Conservation (phyloP, 805 yeast species). For the Wickerhamia fluorescens region DNA sequence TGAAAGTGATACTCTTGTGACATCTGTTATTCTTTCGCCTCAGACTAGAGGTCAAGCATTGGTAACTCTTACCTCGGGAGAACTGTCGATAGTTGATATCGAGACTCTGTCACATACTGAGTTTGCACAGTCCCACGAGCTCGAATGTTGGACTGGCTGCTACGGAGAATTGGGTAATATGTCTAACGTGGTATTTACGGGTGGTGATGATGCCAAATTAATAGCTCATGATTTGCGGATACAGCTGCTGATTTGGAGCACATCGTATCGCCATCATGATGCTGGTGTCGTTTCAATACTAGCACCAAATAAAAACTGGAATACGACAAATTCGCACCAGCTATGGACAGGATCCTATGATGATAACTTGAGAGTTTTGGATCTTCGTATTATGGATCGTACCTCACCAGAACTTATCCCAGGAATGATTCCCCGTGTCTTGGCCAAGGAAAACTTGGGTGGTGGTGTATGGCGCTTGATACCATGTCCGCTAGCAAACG, state of each 20-base stretch:
- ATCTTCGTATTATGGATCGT: conserved; percentile 47
- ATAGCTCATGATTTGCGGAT: conserved; percentile 63
- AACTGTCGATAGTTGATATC: conserved; percentile 37
- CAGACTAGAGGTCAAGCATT: conserved; percentile 28
- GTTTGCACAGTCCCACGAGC: conserved; percentile 44
- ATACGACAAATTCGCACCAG: conserved; percentile 32
- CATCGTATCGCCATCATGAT: conserved; percentile 55
- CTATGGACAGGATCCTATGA: conserved; percentile 92
- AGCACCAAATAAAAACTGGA: conserved; percentile 38
- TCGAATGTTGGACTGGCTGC: conserved; percentile 87
- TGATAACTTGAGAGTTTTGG: conserved; percentile 64
- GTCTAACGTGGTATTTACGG: conserved; percentile 60
- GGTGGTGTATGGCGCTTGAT: conserved; percentile 96
- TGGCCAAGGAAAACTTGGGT: conserved; percentile 47
- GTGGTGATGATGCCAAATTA: conserved; percentile 82
- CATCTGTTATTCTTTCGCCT: conserved; percentile 59
- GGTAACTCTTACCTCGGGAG: conserved; percentile 67
- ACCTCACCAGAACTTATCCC: conserved; percentile 27
- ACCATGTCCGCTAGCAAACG: conserved; percentile 50
- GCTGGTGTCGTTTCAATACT: conserved; percentile 90
- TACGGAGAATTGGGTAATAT: conserved; percentile 54
- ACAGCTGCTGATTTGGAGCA: conserved; percentile 33
- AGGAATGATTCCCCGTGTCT: conserved; percentile 47
- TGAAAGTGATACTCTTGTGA: conserved; percentile 45
- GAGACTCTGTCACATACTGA: conserved; percentile 8